A percentile compares a stretch with the other conserved stretches of the same genome.
phyloP scores from a whole-genome alignment of 1,284 basidiomycete species.

The Tetrapyrgos nigripes region DNA sequence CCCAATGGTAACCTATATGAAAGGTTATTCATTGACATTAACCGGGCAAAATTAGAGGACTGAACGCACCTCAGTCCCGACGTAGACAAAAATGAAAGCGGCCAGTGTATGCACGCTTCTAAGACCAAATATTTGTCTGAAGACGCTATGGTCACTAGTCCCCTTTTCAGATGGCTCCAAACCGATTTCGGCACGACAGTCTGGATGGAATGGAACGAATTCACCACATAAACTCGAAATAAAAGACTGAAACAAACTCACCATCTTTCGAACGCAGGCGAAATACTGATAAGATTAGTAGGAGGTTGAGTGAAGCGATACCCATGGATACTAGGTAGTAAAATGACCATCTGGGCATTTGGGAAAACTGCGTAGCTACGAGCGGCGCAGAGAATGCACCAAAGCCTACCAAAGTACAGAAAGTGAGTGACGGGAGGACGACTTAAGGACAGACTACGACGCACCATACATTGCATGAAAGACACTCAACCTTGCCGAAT shows the following conservation, averaged over 20 bases:
- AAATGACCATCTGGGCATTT: conserved; percentile 47
- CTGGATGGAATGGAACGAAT: conserved; percentile 2
- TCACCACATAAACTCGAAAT: not conserved
- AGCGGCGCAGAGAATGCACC: conserved; percentile 56
- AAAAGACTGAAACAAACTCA: conserved; percentile 15
- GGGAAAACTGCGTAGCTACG: conserved; percentile 53
- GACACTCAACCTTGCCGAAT: conserved; percentile 46
- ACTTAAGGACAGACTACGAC: not conserved
- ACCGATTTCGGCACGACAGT: conserved; percentile 16
- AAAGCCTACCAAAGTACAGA: conserved; percentile 10
- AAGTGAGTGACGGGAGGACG: not conserved
- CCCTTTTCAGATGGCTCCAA: conserved; percentile 15
- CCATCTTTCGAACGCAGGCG: conserved; percentile 54
- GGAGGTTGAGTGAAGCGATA: conserved; percentile 48
- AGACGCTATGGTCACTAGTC: conserved; percentile 33
- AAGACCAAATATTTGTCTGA: conserved; percentile 45
- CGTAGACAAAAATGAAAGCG: conserved; percentile 50
- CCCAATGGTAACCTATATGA: conserved; percentile 13
- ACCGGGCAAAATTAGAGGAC: not conserved
- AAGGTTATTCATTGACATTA: not conserved
- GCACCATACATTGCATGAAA: conserved; percentile 48
- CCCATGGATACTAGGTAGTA: conserved; percentile 60
- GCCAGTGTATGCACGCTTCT: conserved; percentile 49
- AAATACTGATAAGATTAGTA: conserved; percentile 50
- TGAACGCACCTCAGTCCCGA: conserved; percentile 35